These are phyloP conservation scores for Talinum fruticosum DNA, from an alignment of 148 eudicot genomes.

Conservation along the genomic window DNA sequence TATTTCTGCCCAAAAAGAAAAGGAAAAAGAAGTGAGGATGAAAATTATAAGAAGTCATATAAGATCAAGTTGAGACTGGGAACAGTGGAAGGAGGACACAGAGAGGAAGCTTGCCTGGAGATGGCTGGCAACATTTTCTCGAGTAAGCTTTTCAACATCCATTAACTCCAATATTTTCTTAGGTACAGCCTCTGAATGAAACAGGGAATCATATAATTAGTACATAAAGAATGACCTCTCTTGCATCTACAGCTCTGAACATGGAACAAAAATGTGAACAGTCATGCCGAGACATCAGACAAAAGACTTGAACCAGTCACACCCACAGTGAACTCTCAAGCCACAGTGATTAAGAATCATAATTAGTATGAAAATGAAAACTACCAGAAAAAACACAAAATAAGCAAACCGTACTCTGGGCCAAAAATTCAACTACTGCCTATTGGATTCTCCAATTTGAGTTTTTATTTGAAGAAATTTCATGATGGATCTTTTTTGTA, in stretches of 20 bases:
- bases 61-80: not conserved
- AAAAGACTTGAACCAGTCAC: too few relatives aligned
- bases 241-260: not conserved
- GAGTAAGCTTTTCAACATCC: slow-evolving; percentile 61
- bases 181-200: slow-evolving; percentile 63
- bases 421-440: too few relatives aligned
- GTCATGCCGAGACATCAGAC: not conserved
- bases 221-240: not conserved
- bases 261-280: not conserved
- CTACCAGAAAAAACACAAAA: too few relatives aligned
- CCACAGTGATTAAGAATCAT: too few relatives aligned
- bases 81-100: not conserved
- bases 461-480: too few relatives aligned
- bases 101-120: slow-evolving; percentile 46
- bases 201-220: not conserved
- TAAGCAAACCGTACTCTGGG: too few relatives aligned
- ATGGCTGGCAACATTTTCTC: slow-evolving; percentile 80
- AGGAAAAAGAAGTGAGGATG: too few relatives aligned
- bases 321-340: too few relatives aligned
- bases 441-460: too few relatives aligned
- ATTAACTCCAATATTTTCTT: slow-evolving; percentile 66
- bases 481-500: too few relatives aligned
- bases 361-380: too few relatives aligned
- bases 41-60: slow-evolving; percentile 9
- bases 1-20: slow-evolving; percentile 52